Evolutionary conservation across 768 basidiomycete genomes (phyloP).

Genomic region (Amanita subjunquillea): DNA sequence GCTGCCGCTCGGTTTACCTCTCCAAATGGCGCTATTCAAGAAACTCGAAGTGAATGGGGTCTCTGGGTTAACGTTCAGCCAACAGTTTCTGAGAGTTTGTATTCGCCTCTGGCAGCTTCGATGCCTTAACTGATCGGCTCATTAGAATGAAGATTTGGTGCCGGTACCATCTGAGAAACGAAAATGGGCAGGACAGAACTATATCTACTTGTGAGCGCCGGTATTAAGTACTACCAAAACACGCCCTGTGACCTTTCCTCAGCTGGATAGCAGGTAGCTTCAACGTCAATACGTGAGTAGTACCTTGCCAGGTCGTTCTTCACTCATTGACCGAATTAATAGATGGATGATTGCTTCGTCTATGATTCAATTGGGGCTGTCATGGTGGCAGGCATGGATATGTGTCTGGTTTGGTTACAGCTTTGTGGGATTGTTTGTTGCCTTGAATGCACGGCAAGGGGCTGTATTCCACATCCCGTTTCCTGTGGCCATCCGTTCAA

Average conservation of each 20-base stretch:
- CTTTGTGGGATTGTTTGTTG: slow-evolving; percentile 58
- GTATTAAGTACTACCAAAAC: not conserved
- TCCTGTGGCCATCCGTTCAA: slow-evolving; percentile 65
- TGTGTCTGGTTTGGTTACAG: slow-evolving; percentile 62
- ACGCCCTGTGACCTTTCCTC: slow-evolving; percentile 5
- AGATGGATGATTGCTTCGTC: slow-evolving; percentile 74
- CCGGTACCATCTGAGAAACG: slow-evolving; percentile 57
- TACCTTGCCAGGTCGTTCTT: not conserved
- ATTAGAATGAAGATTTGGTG: slow-evolving; percentile 54
- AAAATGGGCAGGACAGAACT: slow-evolving; percentile 59
- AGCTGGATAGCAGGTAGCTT: slow-evolving; percentile 79
- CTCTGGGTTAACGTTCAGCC: slow-evolving; percentile 37
- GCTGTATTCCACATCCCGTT: slow-evolving; percentile 72
- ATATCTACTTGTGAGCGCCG: slow-evolving; percentile 48
- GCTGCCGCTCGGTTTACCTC: not conserved
- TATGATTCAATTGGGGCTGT: slow-evolving; percentile 62
- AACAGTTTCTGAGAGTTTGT: slow-evolving; percentile 51
- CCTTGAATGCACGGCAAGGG: slow-evolving; percentile 68
- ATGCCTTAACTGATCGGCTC: not conserved
- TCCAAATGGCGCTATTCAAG: slow-evolving; percentile 21
- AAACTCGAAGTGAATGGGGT: slow-evolving; percentile 45
- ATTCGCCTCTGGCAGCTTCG: not conserved
- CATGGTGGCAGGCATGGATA: slow-evolving; percentile 83
- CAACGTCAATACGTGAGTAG: slow-evolving; percentile 62
- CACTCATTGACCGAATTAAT: not conserved